phyloP scores from a whole-genome alignment of 2,329 filamentous ascomycete species.

The Tolypocladium tundrense region DNA sequence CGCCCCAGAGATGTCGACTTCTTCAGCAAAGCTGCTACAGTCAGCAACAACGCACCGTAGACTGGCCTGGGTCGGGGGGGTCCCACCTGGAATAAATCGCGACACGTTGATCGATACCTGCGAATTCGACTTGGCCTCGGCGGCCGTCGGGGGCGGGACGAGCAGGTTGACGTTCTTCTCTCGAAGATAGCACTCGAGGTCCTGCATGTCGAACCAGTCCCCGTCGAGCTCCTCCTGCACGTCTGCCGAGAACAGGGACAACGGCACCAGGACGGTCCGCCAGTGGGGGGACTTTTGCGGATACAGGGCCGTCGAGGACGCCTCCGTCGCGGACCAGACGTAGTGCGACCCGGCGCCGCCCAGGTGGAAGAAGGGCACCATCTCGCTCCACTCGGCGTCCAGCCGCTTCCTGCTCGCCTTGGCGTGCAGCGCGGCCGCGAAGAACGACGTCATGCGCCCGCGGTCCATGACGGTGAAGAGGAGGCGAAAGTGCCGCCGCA shows the following conservation, averaged over 20 bases:
- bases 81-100: neutral
- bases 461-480: constrained; percentile 5
- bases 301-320: neutral
- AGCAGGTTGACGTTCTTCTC: constrained; percentile 3
- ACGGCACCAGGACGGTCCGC: constrained; percentile 3
- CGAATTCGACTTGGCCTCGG: neutral
- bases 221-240: constrained; percentile 5
- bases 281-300: neutral
- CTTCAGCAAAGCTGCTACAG: constrained; percentile 2
- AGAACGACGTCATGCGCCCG: constrained; percentile 4
- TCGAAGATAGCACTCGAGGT: constrained; percentile 6
- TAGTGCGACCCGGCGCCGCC: constrained; percentile 50
- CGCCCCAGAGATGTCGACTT: constrained; percentile 6
- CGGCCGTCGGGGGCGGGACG: neutral
- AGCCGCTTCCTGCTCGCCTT: neutral
- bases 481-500: constrained; percentile 6
- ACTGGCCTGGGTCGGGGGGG: neutral
- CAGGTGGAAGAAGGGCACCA: constrained; percentile 46
- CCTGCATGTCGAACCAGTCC: constrained; percentile 10
- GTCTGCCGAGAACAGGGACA: constrained; percentile 4
- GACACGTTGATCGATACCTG: neutral
- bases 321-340: neutral
- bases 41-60: neutral
- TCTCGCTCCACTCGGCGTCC: neutral
- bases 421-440: constrained; percentile 6